phyloP scores from a whole-genome alignment of 208 protist genomes.

The Endotrypanum monterogeii region DNA sequence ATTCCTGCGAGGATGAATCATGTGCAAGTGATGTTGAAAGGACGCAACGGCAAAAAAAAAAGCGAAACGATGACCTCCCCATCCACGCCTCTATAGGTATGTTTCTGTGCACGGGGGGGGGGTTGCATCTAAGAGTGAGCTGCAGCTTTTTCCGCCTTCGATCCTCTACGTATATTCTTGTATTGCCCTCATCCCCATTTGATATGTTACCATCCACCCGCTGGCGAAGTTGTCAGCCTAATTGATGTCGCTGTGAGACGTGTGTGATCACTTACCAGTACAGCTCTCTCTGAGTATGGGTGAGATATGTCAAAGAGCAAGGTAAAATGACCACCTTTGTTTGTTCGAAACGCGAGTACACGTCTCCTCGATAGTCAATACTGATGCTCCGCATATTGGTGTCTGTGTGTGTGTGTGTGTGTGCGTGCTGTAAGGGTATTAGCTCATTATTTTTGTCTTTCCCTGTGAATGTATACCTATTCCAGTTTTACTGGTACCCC shows the following conservation, averaged over 20 bases:
- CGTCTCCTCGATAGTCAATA: no score
- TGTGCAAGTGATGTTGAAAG: neutral
- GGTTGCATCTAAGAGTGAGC: neutral
- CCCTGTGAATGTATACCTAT: no score
- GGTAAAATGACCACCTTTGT: neutral
- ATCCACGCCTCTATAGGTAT: neutral
- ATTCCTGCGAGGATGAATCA: neutral
- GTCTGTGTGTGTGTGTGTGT: neutral
- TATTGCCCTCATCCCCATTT: neutral
- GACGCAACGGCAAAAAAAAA: neutral
- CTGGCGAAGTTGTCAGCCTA: neutral
- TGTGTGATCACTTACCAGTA: neutral
- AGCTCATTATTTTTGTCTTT: neutral
- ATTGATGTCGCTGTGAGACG: neutral
- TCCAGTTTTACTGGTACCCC: neutral
- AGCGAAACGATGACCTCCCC: neutral
- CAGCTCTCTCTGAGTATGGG: neutral
- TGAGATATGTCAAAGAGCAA: neutral
- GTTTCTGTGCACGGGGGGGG: no score
- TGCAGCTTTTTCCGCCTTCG: neutral
- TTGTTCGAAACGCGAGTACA: neutral
- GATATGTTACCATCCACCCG: neutral
- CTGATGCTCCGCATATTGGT: neutral
- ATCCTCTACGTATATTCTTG: no score
- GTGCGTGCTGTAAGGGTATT: neutral